Base-by-base conservation (phyloP, 345 rosid species). In the Euphorbia peplus region DNA sequence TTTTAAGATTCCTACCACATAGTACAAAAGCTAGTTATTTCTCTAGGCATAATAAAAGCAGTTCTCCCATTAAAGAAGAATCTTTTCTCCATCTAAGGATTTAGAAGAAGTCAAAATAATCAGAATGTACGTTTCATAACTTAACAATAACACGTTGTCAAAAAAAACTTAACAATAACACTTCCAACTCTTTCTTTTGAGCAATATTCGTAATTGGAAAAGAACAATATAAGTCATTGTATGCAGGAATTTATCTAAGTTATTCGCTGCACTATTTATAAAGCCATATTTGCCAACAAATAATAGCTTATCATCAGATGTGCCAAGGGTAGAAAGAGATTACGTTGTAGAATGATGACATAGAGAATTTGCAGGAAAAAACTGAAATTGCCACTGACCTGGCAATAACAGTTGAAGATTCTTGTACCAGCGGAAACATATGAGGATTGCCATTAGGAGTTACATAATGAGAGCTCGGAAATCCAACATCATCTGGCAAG, bases 401-500 rank as follows among this genome's bases (percentile, higher is more conserved):
- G 30, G 72, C 35, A 64, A 46, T 16, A 70, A 56, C 21, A 29
- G 11, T 4, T 32, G 62, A 66, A 60, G 71, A 32, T 4, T 5
- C 41, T 44, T 56, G 2, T 5, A 18, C 24, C 21, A 24, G 16
- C 19, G 66, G 60, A 60, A 51, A 53, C 32, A 21, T 57, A 50
- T 15, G 39, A 28, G 0, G n/a, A 26, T 15, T 53, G 18, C 44
- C 54, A 64, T 28, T 42, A 22, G 35, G 24, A 56, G 70, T 16
- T 56, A 21, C 53, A 69, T 1, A n/a, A 39, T 28, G 50, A 48
- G 53, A 56, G 26, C 57, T 48, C 5, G 24, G 28, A 62, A 66
- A 21, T 73, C 63, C 72, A 44, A 65, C 66, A 58, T 58, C 52
- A 26, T 44, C 64, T 21, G 48, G 67, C 37, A 57, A 19, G 18